phyloP scores from a whole-genome alignment of 345 rosid species.

The Pistacia atlantica region DNA sequence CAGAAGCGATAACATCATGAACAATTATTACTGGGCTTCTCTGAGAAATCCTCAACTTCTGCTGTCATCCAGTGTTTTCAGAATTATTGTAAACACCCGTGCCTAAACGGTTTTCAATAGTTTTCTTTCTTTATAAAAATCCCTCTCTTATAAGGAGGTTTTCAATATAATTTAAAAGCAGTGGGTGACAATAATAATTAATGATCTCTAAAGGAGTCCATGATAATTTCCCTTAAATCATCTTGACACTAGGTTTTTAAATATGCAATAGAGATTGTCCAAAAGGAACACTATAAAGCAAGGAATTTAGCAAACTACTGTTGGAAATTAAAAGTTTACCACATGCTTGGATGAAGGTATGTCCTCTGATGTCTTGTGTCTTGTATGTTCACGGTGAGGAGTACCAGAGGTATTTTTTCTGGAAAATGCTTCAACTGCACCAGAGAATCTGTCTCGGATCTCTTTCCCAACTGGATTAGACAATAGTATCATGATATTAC shows the following conservation, averaged over 20 bases:
- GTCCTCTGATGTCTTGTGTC: constrained; percentile 59
- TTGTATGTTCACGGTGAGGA: constrained; percentile 47
- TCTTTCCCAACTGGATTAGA: constrained; percentile 53
- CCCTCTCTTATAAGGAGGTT: too few species aligned
- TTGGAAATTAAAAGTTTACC: constrained; percentile 38
- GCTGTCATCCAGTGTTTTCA: too few species aligned
- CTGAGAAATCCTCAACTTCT: too few species aligned
- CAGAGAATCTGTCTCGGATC: constrained; percentile 61
- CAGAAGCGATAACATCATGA: background rate
- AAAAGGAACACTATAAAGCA: background rate
- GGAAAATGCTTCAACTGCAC: constrained; percentile 75
- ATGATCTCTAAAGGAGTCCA: too few species aligned
- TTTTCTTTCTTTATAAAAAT: too few species aligned
- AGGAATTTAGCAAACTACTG: background rate
- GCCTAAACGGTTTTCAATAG: too few species aligned
- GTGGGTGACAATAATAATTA: too few species aligned
- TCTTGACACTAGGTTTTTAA: background rate
- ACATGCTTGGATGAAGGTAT: constrained; percentile 53
- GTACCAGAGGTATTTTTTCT: constrained; percentile 53
- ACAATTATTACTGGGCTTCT: too few species aligned
- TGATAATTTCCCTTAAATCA: background rate
- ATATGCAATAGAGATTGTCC: background rate
- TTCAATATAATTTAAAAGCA: too few species aligned
- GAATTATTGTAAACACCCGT: too few species aligned
- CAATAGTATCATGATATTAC: constrained; percentile 11